Percentiles rank a stretch among this genome's conserved stretches.
phyloP scores from a whole-genome alignment of 2,329 filamentous ascomycete genomes.

The Ambrosiella xylebori region DNA sequence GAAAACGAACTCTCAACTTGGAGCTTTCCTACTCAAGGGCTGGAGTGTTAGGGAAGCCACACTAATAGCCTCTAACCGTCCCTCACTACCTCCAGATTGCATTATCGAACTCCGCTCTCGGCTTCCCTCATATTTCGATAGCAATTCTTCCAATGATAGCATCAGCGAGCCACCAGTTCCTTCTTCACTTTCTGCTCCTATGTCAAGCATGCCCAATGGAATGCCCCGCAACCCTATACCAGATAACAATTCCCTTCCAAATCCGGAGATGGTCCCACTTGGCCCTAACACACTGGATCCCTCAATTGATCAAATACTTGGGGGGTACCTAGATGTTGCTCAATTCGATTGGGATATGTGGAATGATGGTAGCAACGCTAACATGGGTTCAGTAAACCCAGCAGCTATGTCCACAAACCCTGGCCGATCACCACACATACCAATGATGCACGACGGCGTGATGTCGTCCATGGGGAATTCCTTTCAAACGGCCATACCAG shows the following conservation, averaged over 20 bases:
- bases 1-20: constrained; percentile 20
- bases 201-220: constrained; percentile 12
- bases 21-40: constrained; percentile 5
- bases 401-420: background rate
- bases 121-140: constrained; percentile 22
- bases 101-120: constrained; percentile 28
- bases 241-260: background rate
- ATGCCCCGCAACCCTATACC: constrained; percentile 1
- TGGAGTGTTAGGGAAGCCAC: constrained; percentile 34
- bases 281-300: constrained; percentile 9
- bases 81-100: constrained; percentile 27
- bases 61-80: constrained; percentile 22
- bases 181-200: constrained; percentile 8
- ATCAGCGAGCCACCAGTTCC: constrained; percentile 8
- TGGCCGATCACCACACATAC: background rate
- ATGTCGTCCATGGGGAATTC: constrained; percentile 1
- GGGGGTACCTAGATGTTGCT: constrained; percentile 27
- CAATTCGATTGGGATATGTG: constrained; percentile 31
- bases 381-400: background rate
- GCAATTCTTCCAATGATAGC: constrained; percentile 17
- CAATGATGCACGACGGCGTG: constrained; percentile 5
- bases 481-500: constrained; percentile 5
- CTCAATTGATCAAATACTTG: constrained; percentile 28
- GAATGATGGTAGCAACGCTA: constrained; percentile 13
- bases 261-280: background rate